Conservation (phyloP, 352 stramenopile genomes). For the Phytophthora aleatoria region DNA sequence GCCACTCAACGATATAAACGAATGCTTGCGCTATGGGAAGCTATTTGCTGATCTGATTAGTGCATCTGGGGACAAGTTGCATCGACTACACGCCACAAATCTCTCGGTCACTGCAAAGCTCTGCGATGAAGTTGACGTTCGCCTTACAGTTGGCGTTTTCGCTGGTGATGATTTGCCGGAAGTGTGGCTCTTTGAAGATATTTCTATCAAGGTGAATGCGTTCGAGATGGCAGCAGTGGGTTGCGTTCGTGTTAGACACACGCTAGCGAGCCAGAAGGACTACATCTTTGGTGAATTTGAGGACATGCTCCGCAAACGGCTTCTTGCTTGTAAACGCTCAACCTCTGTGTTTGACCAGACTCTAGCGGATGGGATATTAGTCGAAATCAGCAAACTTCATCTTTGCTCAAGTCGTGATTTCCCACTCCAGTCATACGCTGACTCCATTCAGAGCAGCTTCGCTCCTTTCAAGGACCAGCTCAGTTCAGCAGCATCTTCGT, state of each 20-base stretch:
- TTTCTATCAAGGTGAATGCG: slow-evolving; percentile 46
- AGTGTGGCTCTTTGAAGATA: slow-evolving; percentile 63
- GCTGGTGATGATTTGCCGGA: slow-evolving; percentile 72
- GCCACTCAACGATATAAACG: slow-evolving; percentile 43
- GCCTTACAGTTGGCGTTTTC: slow-evolving; percentile 57
- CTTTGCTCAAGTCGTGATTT: slow-evolving; percentile 45
- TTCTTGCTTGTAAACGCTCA: slow-evolving; percentile 37
- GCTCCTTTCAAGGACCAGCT: slow-evolving; percentile 39
- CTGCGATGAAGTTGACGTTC: slow-evolving; percentile 32
- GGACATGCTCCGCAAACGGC: slow-evolving; percentile 49
- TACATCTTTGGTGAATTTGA: slow-evolving; percentile 83
- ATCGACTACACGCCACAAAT: slow-evolving; percentile 61
- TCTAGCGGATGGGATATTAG: slow-evolving; percentile 56
- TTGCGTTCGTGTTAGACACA: slow-evolving; percentile 53
- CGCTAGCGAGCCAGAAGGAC: slow-evolving; percentile 45
- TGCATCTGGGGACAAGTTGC: slow-evolving; percentile 64
- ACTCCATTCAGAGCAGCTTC: slow-evolving; percentile 35
- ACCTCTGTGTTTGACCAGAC: slow-evolving; percentile 11
- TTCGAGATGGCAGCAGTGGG: slow-evolving; percentile 49
- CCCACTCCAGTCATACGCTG: slow-evolving; percentile 36
- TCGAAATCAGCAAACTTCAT: slow-evolving; percentile 54
- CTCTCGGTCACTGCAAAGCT: slow-evolving; percentile 48
- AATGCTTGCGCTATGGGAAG: slow-evolving; percentile 44
- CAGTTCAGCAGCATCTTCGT: slow-evolving; percentile 21
- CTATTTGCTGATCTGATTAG: slow-evolving; percentile 60